Evolutionary conservation across 352 stramenopile genomes (phyloP), one percentile per base, ranked within the genome.

Genomic region (Phytophthora pluvialis): DNA sequence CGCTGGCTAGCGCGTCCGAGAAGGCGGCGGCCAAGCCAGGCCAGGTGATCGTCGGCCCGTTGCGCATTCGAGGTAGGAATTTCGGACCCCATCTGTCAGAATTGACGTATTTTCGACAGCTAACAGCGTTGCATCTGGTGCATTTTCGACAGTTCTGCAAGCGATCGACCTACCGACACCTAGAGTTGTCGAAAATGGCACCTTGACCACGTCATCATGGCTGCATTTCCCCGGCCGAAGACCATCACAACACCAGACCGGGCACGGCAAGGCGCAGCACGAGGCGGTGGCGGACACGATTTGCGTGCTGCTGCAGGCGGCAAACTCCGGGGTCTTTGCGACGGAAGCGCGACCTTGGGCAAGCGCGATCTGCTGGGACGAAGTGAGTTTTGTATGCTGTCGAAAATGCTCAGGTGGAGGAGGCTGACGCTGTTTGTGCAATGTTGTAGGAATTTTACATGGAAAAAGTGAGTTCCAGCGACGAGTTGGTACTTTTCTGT

Each of bases 401-500:
- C 18, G 42, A 52, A 52, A 11, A 11, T 35, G 7, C 28, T 18
- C 15, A 31, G 13, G 16, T 11, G 16, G 16, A 35, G 3, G 13
- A n/a, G 13, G 16, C 46, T 52, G 29, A 52, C 26, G 40, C n/a
- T 21, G 21, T 40, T 36, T 56, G 18, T 51, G 12, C 3, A 36
- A 47, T 43, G 13, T 13, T 60, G 31, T 16, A 94, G 83, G 85
- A 94, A 50, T 94, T 95, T 60, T 73, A 77, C 26, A 67, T 94
- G 36, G 83, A 94, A 25, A 67, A 78, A 45, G 81, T 93, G 33
- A 80, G 67, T 25, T 82, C 80, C 5, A 75, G 58, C 5, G 88
- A 94, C 21, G 81, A 87, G 40, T 66, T 95, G 25, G 70, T 67
- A n/a, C 64, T 95, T 32, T 89, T 80, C 33, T 91, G 81, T 68